A percentile compares a stretch with the other conserved stretches of the same genome.
phyloP scores from a whole-genome alignment of 192 early-diverging fungal species.

The Coemansia sp. region DNA sequence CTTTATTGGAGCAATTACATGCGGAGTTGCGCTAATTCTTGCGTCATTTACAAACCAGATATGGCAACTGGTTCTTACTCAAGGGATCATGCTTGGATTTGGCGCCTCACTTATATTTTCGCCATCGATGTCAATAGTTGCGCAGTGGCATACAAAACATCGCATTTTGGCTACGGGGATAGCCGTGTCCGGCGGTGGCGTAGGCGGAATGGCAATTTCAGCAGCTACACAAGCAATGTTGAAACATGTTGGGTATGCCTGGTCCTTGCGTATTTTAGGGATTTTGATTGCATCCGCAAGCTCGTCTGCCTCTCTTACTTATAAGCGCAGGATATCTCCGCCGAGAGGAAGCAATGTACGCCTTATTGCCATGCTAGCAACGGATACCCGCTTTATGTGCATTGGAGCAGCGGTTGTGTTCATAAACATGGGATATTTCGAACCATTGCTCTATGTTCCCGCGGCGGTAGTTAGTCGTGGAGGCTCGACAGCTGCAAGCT shows the following conservation, averaged over 20 bases:
- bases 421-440: conserved; percentile 29
- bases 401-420: conserved; percentile 7
- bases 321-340: conserved; percentile 12
- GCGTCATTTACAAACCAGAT: conserved; percentile 25
- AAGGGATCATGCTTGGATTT: conserved; percentile 70
- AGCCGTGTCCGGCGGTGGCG: conserved; percentile 66
- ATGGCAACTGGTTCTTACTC: conserved; percentile 69
- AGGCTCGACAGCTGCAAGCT: background rate
- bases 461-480: conserved; percentile 3
- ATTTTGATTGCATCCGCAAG: conserved; percentile 4
- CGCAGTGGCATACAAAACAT: conserved; percentile 66
- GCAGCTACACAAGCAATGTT: conserved; percentile 57
- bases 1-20: conserved; percentile 5
- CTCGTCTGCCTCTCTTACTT: conserved; percentile 4
- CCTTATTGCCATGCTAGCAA: background rate
- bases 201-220: conserved; percentile 65
- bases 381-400: conserved; percentile 13
- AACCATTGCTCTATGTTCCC: conserved; percentile 17
- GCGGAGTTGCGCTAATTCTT: conserved; percentile 8
- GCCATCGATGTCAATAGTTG: conserved; percentile 62
- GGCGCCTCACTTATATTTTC: conserved; percentile 65
- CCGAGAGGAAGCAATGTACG: conserved; percentile 5
- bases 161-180: conserved; percentile 68
- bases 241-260: conserved; percentile 15
- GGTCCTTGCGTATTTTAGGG: conserved; percentile 19